Percentiles rank a stretch among this genome's conserved stretches.
phyloP scores from a whole-genome alignment of 192 early-diverging fungal species.

The Podila epigama region DNA sequence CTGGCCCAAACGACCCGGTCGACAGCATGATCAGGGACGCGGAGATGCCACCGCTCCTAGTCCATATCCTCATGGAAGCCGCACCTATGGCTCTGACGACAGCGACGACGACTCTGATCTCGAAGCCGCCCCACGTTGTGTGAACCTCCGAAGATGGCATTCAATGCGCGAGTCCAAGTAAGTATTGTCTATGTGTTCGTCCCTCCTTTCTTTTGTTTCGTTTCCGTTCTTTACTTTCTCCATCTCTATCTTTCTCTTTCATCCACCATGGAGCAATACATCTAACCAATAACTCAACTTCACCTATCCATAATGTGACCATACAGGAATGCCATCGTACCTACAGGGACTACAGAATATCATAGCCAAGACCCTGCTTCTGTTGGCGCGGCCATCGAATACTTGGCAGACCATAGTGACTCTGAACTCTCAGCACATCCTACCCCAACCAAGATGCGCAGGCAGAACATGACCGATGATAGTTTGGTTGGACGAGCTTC shows the following conservation, averaged over 20 bases:
- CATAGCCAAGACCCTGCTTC: background rate
- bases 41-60: no score
- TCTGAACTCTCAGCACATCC: background rate
- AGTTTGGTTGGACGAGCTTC: background rate
- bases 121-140: background rate
- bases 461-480: background rate
- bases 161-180: slow-evolving; percentile 14
- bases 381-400: background rate
- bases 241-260: no score
- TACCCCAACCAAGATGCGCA: background rate
- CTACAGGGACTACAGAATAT: background rate
- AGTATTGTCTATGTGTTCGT: background rate
- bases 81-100: background rate
- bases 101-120: slow-evolving; percentile 21
- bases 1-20: slow-evolving; percentile 2
- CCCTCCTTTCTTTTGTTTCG: no score
- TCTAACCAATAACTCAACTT: no score
- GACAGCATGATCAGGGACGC: background rate
- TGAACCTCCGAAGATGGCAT: slow-evolving; percentile 1
- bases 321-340: no score
- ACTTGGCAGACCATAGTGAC: background rate
- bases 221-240: background rate
- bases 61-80: background rate
- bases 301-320: no score
- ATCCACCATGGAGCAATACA: no score